phyloP scores from a whole-genome alignment of 169 alveolate species.

The Plasmodium chabaudi region DNA sequence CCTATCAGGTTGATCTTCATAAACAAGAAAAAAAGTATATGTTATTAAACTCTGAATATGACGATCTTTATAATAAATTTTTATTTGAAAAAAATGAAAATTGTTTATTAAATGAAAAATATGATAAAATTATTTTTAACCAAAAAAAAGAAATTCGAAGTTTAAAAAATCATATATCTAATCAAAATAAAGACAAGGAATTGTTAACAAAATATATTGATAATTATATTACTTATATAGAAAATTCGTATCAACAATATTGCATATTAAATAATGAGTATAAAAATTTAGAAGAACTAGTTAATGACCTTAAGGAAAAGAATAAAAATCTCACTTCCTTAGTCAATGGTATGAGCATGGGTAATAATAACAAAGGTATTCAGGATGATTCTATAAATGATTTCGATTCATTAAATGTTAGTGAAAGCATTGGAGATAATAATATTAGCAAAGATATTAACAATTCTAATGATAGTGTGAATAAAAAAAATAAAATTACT shows the following conservation, averaged over 20 bases:
- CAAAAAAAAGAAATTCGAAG: constrained; percentile 68
- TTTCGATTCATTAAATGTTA: neutral
- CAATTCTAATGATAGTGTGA: neutral
- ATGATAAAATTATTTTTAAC: constrained; percentile 63
- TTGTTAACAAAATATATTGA: constrained; percentile 70
- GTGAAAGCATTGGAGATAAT: neutral
- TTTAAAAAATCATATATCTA: constrained; percentile 59
- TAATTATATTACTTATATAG: constrained; percentile 72
- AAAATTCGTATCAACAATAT: constrained; percentile 66
- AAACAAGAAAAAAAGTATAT: constrained; percentile 75
- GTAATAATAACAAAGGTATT: neutral
- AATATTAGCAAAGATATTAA: neutral
- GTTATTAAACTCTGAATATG: constrained; percentile 66
- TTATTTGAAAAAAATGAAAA: constrained; percentile 60
- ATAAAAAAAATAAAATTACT: constrained; percentile 22
- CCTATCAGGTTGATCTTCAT: constrained; percentile 74
- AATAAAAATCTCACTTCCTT: constrained; percentile 37
- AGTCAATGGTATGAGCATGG: constrained; percentile 42
- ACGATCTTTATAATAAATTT: constrained; percentile 63
- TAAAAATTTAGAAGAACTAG: constrained; percentile 66
- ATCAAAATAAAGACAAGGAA: constrained; percentile 74
- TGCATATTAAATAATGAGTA: constrained; percentile 54
- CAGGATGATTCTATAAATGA: neutral
- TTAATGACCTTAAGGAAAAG: constrained; percentile 57
- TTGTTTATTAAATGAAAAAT: constrained; percentile 62